phyloP scores from a whole-genome alignment of 2,329 filamentous ascomycete species.

The Neophaeococcomyces mojaviensis region DNA sequence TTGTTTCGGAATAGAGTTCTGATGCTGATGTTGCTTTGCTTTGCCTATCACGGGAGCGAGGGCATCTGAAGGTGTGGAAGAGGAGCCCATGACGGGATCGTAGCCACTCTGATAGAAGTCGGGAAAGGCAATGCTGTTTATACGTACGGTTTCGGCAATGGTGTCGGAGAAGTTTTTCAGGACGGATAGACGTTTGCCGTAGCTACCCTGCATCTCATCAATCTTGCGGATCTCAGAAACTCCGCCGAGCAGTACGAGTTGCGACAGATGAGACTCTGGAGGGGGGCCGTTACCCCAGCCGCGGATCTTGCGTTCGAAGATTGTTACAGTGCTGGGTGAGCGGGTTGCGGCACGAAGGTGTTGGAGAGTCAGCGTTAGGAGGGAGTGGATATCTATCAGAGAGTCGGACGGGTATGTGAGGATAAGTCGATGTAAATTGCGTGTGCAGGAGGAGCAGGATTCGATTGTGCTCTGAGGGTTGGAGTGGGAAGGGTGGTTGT shows the following conservation, averaged over 20 bases:
- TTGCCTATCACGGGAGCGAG: neutral
- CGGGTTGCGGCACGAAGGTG: constrained; percentile 17
- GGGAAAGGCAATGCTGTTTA: constrained; percentile 7
- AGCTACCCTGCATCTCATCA: constrained; percentile 17
- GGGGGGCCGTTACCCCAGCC: constrained; percentile 15
- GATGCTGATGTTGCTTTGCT: neutral
- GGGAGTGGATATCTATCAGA: constrained; percentile 17
- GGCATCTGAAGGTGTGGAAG: neutral
- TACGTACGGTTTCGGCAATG: neutral
- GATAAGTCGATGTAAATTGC: constrained; percentile 11
- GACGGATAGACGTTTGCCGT: constrained; percentile 15
- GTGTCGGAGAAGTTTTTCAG: constrained; percentile 16
- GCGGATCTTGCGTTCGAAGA: constrained; percentile 17
- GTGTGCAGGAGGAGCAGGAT: constrained; percentile 10
- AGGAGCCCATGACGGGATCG: constrained; percentile 1
- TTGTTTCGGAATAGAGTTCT: neutral
- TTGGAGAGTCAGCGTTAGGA: constrained; percentile 15
- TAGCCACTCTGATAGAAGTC: constrained; percentile 5
- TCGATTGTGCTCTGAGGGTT: neutral
- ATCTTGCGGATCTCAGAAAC: constrained; percentile 16
- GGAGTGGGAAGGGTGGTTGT: constrained; percentile 12
- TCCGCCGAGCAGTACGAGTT: constrained; percentile 17
- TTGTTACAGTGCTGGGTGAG: constrained; percentile 15
- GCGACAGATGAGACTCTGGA: constrained; percentile 16
- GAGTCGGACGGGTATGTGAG: constrained; percentile 12